A percentile compares a stretch with the other conserved stretches of the same genome.
Conservation (phyloP, 1,284 basidiomycete species). For the Schizophyllum amplum region DNA sequence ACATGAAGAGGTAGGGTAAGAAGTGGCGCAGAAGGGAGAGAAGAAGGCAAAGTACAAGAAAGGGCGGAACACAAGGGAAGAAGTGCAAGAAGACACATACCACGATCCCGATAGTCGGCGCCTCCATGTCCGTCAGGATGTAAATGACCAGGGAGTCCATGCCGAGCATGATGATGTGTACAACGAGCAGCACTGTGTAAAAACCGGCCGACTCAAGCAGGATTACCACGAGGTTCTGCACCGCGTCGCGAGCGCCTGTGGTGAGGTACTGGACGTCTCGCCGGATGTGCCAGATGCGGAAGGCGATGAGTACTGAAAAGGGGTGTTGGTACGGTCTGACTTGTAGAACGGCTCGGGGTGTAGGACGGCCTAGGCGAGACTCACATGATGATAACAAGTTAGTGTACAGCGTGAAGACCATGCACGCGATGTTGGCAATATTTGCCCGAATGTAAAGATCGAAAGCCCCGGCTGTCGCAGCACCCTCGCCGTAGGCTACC, state of each 20-base stretch:
- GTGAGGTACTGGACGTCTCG: neutral
- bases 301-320: neutral
- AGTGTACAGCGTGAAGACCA: neutral
- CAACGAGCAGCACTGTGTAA: neutral
- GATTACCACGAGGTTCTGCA: neutral
- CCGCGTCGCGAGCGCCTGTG: neutral
- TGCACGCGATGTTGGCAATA: neutral
- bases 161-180: neutral
- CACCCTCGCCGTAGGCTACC: neutral
- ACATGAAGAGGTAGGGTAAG: neutral
- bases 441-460: neutral
- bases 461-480: no score
- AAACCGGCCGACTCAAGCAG: neutral
- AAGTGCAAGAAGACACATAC: neutral
- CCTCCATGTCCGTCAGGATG: neutral
- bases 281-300: neutral
- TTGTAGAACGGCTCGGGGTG: neutral
- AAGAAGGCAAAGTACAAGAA: neutral
- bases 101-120: neutral
- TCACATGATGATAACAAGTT: neutral
- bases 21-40: neutral
- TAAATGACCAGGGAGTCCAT: neutral
- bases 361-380: neutral
- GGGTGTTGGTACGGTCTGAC: neutral
- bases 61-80: neutral